Percentiles rank a stretch among this genome's conserved stretches.
These are phyloP conservation scores for Russula sp. DNA, from an alignment of 768 basidiomycete genomes.

Conservation along the genomic window DNA sequence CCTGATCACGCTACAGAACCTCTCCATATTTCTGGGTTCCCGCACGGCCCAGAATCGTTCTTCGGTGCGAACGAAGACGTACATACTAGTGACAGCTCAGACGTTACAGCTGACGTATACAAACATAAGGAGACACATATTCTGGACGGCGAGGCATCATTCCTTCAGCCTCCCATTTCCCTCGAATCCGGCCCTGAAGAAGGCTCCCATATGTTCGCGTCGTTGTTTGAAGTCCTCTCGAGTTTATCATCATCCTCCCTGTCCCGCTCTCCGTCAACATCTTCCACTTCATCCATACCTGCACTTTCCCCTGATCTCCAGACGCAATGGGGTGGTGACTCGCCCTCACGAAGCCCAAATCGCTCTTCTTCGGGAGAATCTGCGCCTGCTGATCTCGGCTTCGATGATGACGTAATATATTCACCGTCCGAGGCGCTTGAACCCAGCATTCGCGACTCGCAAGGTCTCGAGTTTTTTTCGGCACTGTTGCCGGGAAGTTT, in stretches of 20 bases:
- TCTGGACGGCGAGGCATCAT: conserved; percentile 2
- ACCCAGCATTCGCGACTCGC: conserved; percentile 5
- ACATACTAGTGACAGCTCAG: conserved; percentile 2
- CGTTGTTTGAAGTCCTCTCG: conserved; percentile 32
- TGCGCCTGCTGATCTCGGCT: conserved; percentile 6
- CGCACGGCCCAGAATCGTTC: conserved; percentile 7
- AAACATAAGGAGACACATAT: conserved; percentile 10
- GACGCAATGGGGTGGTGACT: conserved; percentile 11
- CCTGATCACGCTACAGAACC: conserved; percentile 16
- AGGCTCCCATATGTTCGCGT: conserved; percentile 31
- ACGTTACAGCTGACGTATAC: neutral
- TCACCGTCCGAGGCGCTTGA: neutral
- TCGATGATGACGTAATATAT: conserved; percentile 8
- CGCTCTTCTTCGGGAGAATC: conserved; percentile 15
- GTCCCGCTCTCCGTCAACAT: conserved; percentile 33
- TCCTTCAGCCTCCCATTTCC: conserved; percentile 17
- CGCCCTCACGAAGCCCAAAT: conserved; percentile 11
- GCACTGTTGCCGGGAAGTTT: conserved; percentile 6
- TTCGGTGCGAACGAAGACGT: conserved; percentile 3
- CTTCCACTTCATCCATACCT: conserved; percentile 24
- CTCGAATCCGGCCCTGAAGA: conserved; percentile 26
- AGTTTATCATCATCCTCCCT: conserved; percentile 28
- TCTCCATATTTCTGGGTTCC: conserved; percentile 5
- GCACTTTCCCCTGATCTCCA: conserved; percentile 22
- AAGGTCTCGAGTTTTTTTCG: conserved; percentile 14